Evolutionary conservation across 495 filamentous ascomycete genomes (phyloP).

Genomic region (Penicillium atrosanguineum): DNA sequence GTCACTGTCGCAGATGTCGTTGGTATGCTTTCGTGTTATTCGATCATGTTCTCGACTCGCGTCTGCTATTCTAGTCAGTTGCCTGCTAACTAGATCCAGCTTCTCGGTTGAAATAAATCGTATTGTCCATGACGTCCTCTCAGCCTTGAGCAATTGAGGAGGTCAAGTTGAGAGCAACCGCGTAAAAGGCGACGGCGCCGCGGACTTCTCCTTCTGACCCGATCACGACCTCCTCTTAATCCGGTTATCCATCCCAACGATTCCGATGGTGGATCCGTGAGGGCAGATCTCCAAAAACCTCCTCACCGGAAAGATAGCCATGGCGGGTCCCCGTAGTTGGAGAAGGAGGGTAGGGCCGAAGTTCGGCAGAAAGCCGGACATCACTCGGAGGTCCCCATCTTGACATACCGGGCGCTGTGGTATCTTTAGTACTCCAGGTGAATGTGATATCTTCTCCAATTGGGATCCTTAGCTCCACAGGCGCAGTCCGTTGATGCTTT

Average conservation of each 20-base stretch:
- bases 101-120: background rate
- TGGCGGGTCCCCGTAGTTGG: slow-evolving; percentile 22
- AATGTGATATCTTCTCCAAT: background rate
- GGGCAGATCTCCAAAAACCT: slow-evolving; percentile 19
- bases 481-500: background rate
- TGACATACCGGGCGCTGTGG: background rate
- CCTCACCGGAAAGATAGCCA: slow-evolving; percentile 16
- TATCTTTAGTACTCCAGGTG: slow-evolving; percentile 4
- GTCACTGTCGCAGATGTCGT: background rate
- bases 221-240: slow-evolving; percentile 5
- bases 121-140: background rate
- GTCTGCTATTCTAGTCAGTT: background rate
- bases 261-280: slow-evolving; percentile 15
- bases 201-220: background rate
- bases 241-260: slow-evolving; percentile 7
- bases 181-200: too few species aligned
- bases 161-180: background rate
- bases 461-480: background rate
- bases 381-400: slow-evolving; percentile 3
- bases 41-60: background rate
- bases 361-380: slow-evolving; percentile 18
- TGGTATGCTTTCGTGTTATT: background rate
- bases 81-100: background rate
- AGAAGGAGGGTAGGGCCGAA: slow-evolving; percentile 18
- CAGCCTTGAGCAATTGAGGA: background rate